Conservation (phyloP, 345 rosid genomes). For the Erucastrum elatum region DNA sequence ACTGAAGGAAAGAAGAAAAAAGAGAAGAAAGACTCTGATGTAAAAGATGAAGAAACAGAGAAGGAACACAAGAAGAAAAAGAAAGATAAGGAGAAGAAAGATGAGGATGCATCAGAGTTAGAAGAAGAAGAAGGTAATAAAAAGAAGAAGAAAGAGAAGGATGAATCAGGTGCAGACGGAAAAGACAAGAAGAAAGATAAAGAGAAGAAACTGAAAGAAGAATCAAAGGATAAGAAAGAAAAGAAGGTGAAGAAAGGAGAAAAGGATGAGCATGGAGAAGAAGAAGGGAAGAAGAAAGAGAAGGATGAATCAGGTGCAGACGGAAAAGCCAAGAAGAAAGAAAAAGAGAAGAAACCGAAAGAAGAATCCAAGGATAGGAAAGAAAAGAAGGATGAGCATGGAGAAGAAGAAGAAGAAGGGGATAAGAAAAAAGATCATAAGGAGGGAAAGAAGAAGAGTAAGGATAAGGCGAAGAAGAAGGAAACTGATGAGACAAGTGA, state of each 20-base stretch:
- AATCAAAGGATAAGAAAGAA: slow-evolving; percentile 5
- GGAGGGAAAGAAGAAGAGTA: background rate
- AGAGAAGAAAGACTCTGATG: background rate
- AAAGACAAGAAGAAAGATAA: slow-evolving; percentile 13
- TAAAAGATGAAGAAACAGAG: background rate
- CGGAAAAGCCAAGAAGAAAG: background rate
- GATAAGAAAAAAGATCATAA: background rate
- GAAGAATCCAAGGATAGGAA: slow-evolving; percentile 14
- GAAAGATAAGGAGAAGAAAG: slow-evolving; percentile 1
- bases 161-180: background rate
- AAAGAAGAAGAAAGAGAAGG: slow-evolving; percentile 6
- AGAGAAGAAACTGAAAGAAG: slow-evolving; percentile 28
- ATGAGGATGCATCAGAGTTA: background rate
- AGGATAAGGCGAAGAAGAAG: slow-evolving; percentile 7
- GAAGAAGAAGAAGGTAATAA: slow-evolving; percentile 14
- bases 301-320: background rate
- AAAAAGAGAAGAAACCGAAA: slow-evolving; percentile 28
- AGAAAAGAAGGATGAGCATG: slow-evolving; percentile 8
- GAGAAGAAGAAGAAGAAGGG: slow-evolving; percentile 9
- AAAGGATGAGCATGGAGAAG: slow-evolving; percentile 12
- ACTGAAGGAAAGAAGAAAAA: background rate
- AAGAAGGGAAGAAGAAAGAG: background rate
- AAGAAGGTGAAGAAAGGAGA: slow-evolving; percentile 4
- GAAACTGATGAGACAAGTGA: background rate
- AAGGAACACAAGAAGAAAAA: slow-evolving; percentile 3